These are phyloP conservation scores for Pythium periplocum DNA, from an alignment of 352 stramenopile genomes.

Conservation along the genomic window DNA sequence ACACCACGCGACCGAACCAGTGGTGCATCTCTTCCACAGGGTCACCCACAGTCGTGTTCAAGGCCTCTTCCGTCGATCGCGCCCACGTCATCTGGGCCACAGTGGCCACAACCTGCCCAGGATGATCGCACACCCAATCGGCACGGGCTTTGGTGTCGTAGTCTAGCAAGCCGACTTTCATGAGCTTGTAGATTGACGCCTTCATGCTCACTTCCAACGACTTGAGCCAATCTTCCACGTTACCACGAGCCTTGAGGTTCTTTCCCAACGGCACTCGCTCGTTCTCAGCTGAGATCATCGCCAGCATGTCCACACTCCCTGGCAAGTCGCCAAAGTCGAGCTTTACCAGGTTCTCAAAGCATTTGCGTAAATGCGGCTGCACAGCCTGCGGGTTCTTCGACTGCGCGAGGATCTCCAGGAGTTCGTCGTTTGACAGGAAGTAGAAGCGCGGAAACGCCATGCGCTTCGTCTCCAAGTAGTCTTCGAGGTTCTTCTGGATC, in stretches of 20 bases:
- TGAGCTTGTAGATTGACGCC: constrained; percentile 86
- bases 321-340: constrained; percentile 76
- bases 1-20: constrained; percentile 73
- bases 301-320: constrained; percentile 90
- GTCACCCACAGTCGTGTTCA: constrained; percentile 28
- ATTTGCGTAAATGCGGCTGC: constrained; percentile 92
- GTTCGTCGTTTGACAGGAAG: constrained; percentile 94
- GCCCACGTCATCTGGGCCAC: constrained; percentile 93
- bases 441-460: constrained; percentile 94
- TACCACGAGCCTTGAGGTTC: constrained; percentile 91
- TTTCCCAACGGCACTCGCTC: constrained; percentile 86
- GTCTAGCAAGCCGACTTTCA: constrained; percentile 89
- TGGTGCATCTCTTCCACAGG: constrained; percentile 46
- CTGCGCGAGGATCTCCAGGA: constrained; percentile 93
- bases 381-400: constrained; percentile 93
- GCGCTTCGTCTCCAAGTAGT: constrained; percentile 91
- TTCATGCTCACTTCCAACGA: constrained; percentile 90
- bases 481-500: constrained; percentile 91
- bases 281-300: constrained; percentile 91
- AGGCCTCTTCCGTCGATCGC: constrained; percentile 80
- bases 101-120: constrained; percentile 91
- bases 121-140: constrained; percentile 87
- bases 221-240: constrained; percentile 86
- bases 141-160: constrained; percentile 82
- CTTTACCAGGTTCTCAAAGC: constrained; percentile 89